Conservation (phyloP, 192 early-diverging fungal genomes). For the Backusella australiensis region DNA sequence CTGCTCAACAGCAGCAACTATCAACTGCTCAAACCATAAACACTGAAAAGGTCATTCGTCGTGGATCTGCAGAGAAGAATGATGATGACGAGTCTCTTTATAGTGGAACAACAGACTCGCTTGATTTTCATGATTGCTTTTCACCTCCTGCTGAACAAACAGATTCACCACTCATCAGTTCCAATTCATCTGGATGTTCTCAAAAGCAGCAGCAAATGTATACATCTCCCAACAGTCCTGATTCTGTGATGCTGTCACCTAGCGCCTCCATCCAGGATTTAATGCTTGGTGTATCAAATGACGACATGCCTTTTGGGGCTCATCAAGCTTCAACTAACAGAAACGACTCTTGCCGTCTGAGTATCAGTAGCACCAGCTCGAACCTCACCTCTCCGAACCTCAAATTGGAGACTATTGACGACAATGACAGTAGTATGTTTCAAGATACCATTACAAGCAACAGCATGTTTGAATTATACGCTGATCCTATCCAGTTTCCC, state of each 20-base stretch:
- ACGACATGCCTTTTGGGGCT: background rate
- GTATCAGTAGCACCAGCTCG: background rate
- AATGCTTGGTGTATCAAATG: background rate
- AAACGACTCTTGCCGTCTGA: background rate
- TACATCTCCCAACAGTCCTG: background rate
- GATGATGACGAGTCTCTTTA: conserved; percentile 14
- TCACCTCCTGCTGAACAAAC: conserved; percentile 13
- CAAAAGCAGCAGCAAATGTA: background rate
- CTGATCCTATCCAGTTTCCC: conserved; percentile 5
- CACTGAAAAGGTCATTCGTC: background rate
- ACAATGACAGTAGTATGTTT: background rate
- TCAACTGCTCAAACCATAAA: background rate
- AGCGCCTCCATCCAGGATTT: background rate
- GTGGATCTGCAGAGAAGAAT: background rate
- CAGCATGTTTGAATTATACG: conserved; percentile 9
- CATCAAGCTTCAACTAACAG: background rate
- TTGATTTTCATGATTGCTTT: conserved; percentile 27
- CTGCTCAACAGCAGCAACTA: conserved; percentile 21
- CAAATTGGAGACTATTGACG: background rate
- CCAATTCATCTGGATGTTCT: background rate
- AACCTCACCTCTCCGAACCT: background rate
- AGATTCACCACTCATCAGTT: background rate
- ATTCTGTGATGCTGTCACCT: background rate
- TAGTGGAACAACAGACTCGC: conserved; percentile 21
- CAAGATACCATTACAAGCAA: background rate